Percentiles rank a stretch among this genome's conserved stretches.
Evolutionary conservation across 495 filamentous ascomycete genomes (phyloP).

Genomic region (Penicillium paxilli): DNA sequence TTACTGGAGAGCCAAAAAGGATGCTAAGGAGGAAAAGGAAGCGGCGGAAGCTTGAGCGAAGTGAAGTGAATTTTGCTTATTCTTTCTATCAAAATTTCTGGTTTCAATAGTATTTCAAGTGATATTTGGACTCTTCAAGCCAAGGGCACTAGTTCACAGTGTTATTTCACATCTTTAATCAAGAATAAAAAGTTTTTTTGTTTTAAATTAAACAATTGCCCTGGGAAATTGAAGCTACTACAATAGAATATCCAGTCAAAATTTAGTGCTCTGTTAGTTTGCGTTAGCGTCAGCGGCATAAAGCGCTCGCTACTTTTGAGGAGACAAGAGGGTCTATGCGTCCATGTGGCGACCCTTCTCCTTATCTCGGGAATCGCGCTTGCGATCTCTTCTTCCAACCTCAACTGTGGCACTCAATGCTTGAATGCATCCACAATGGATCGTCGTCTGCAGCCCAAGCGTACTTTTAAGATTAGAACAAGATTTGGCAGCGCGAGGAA

Average conservation of each 20-base stretch:
- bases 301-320: not conserved
- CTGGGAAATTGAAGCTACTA: too few relatives aligned
- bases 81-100: too few relatives aligned
- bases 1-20: slow-evolving; percentile 4
- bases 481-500: slow-evolving; percentile 15
- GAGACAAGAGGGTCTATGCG: not conserved
- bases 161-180: not conserved
- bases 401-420: not conserved
- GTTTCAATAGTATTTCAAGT: too few relatives aligned
- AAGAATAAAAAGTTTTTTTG: not conserved
- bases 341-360: not conserved
- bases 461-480: slow-evolving; percentile 10
- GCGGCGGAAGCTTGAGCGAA: not conserved
- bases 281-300: not conserved
- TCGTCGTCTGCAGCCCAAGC: not conserved
- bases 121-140: not conserved
- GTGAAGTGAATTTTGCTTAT: not conserved
- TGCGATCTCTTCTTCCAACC: not conserved
- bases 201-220: too few relatives aligned
- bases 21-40: not conserved
- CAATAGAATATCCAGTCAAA: too few relatives aligned
- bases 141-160: too few relatives aligned
- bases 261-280: not conserved
- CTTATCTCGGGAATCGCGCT: slow-evolving; percentile 2
- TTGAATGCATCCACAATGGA: not conserved